phyloP scores from a whole-genome alignment of 805 yeast species.

The Pichia manshurica region DNA sequence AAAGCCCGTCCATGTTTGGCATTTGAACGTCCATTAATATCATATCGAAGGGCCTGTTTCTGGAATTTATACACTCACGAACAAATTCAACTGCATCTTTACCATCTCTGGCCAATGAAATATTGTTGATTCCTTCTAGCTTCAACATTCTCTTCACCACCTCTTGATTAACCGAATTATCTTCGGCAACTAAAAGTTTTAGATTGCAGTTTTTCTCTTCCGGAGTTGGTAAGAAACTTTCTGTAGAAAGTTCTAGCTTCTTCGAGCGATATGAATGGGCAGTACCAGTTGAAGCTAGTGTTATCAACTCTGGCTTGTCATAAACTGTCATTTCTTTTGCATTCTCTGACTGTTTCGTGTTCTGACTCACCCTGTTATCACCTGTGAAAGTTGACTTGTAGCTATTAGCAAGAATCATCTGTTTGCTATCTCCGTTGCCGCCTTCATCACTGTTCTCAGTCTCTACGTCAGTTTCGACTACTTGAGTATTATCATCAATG shows the following conservation, averaged over 20 bases:
- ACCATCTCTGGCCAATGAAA: constrained; percentile 85
- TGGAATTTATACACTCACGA: constrained; percentile 38
- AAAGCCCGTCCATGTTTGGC: constrained; percentile 89
- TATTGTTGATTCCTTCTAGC: constrained; percentile 69
- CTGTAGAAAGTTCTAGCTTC: constrained; percentile 21
- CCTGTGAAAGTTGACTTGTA: constrained; percentile 1
- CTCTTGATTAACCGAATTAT: constrained; percentile 89
- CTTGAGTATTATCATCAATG: constrained; percentile 14
- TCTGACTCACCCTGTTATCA: background rate
- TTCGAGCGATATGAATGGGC: constrained; percentile 34
- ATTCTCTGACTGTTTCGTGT: background rate
- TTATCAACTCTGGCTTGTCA: constrained; percentile 40
- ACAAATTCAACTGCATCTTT: constrained; percentile 76
- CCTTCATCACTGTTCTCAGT: background rate
- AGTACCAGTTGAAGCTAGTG: constrained; percentile 48
- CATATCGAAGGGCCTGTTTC: constrained; percentile 48
- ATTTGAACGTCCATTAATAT: constrained; percentile 97
- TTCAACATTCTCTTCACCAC: constrained; percentile 84
- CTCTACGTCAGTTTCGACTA: constrained; percentile 4
- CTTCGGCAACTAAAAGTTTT: constrained; percentile 83
- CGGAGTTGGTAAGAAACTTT: background rate
- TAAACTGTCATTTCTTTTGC: constrained; percentile 13
- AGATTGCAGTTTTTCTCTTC: constrained; percentile 13
- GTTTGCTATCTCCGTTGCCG: background rate
- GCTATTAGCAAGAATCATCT: constrained; percentile 14